Evolutionary conservation across 2,329 filamentous ascomycete species (phyloP).

Genomic region (Didymella keratinophila): DNA sequence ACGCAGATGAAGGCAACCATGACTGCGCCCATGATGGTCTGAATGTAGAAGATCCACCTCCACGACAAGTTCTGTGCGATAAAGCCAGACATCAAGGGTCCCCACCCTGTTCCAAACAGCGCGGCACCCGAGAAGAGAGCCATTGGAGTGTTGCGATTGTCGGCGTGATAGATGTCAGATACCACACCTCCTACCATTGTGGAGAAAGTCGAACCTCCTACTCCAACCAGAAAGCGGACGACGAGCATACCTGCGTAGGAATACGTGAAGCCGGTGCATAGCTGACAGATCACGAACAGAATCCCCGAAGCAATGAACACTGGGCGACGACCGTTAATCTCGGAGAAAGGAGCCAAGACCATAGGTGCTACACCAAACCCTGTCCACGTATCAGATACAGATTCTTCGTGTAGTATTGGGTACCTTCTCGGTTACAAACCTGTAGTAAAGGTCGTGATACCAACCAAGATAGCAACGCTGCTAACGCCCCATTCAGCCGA

Average conservation of each 20-base stretch:
- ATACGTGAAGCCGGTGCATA: conserved; percentile 75
- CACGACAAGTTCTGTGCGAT: conserved; percentile 73
- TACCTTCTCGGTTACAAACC: conserved; percentile 24
- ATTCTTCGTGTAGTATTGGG: neutral
- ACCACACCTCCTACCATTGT: conserved; percentile 94
- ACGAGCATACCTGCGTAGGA: conserved; percentile 77
- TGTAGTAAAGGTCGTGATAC: conserved; percentile 80
- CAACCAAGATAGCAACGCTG: conserved; percentile 70
- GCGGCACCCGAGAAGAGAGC: conserved; percentile 83
- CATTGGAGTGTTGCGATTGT: conserved; percentile 88
- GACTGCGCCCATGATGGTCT: conserved; percentile 72
- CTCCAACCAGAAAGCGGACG: conserved; percentile 77
- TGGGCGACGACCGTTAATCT: conserved; percentile 85
- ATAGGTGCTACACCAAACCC: conserved; percentile 87
- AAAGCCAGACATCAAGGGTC: conserved; percentile 74
- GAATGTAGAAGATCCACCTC: conserved; percentile 91
- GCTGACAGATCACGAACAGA: conserved; percentile 74
- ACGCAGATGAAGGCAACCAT: conserved; percentile 70
- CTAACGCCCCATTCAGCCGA: conserved; percentile 70
- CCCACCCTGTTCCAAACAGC: conserved; percentile 79
- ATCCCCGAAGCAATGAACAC: conserved; percentile 79
- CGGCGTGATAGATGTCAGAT: conserved; percentile 80
- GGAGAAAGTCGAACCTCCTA: conserved; percentile 79
- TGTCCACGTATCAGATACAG: conserved; percentile 1
- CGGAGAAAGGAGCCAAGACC: conserved; percentile 85